Base-by-base conservation (phyloP, 257 asterid species). In the Solanum bulbocastanum region DNA sequence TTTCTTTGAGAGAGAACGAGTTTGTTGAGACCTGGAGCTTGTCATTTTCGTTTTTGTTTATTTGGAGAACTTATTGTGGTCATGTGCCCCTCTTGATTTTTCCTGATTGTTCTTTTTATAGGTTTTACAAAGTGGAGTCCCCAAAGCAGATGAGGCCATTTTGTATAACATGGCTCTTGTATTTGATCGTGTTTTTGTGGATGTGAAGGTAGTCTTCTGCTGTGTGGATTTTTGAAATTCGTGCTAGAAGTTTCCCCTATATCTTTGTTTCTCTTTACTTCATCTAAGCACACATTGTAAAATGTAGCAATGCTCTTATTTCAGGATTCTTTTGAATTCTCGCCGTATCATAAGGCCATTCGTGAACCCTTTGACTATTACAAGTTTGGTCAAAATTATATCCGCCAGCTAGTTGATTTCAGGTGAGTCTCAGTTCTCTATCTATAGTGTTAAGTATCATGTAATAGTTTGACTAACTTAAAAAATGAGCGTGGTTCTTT, bases 341-440 rank as follows among this genome's bases (percentile, higher is more conserved):
- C 92, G 75, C 94, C 98, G 33, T 66, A 92, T 90, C 98, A 96
- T 90, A 86, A 89, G 91, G 98, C 98, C 91, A 91, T 96, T 88
- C 96, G 98, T 85, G 96, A 94, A 88, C 98, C 98, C 87, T 96
- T 95, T 90, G 98, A 96, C 90, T 96, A 96, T 92, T 96, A 92
- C 93, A 84, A 88, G 89, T 96, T 95, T 88, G 98, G 96, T 79
- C 98, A 96, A 89, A 92, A 93, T 85, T 96, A 96, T 87, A 92
- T 95, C 83, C 90, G 90, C 33, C 96, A 98, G 32, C 89, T 96
- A 89, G 37, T 94, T 91, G 98, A 96, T 90, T 94, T 96, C 94
- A 94, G 96, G 98, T 94, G 85, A 90, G 92, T 85, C 23, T 85
- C 79, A 16, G 42, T 68, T 37, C 20, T 37, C 44, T 65, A 5